These are phyloP conservation scores for Saussurea involucrata DNA, from an alignment of 129 eudicot species.

Conservation along the genomic window DNA sequence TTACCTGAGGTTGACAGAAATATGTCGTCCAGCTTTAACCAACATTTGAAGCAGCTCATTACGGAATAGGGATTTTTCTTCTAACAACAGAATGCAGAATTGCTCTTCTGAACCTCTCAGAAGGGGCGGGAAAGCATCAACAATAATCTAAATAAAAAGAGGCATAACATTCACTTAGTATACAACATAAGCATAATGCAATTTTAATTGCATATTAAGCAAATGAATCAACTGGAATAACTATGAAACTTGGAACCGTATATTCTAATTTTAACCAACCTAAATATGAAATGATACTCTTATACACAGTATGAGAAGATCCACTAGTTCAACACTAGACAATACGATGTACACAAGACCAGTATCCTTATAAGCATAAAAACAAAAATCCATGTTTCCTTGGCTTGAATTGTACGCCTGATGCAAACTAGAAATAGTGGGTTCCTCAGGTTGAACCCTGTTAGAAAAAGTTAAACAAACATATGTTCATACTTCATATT, in stretches of 20 bases:
- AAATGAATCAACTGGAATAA: neutral
- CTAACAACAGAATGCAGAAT: slow-evolving; percentile 46
- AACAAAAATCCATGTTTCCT: neutral
- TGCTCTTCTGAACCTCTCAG: slow-evolving; percentile 72
- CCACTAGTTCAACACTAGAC: neutral
- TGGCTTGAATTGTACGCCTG: neutral
- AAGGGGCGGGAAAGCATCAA: slow-evolving; percentile 66
- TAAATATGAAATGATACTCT: neutral
- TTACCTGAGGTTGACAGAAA: slow-evolving; percentile 63
- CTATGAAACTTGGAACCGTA: neutral
- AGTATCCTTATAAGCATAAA: neutral
- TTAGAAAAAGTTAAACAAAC: neutral
- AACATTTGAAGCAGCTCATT: slow-evolving; percentile 68
- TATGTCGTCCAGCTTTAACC: slow-evolving; percentile 52
- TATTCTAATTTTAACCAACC: neutral
- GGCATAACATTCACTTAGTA: neutral
- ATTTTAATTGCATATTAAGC: slow-evolving; percentile 2
- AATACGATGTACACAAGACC: neutral
- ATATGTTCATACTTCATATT: neutral
- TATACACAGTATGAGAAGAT: neutral
- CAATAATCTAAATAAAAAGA: slow-evolving; percentile 46
- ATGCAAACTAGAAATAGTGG: neutral
- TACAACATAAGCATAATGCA: neutral
- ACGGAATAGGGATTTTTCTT: slow-evolving; percentile 37
- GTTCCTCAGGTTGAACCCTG: neutral